phyloP scores from a whole-genome alignment of 345 rosid genomes.

The Ricinus communis region DNA sequence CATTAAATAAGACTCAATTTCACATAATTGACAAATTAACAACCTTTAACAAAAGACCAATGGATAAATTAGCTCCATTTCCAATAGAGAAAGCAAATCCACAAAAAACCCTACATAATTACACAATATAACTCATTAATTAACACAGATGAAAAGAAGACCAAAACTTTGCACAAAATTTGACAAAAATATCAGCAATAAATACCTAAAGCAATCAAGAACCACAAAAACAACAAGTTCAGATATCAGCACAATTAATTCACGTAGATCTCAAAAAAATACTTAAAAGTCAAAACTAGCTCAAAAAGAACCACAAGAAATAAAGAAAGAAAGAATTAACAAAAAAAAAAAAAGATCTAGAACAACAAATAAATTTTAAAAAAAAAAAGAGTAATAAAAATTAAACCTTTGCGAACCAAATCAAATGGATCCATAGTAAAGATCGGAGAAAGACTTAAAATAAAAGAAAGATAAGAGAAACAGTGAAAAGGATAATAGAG shows the following conservation, averaged over 20 bases:
- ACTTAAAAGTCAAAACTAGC: conserved; percentile 9
- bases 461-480: not conserved
- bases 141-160: conserved; percentile 7
- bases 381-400: no score
- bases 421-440: conserved; percentile 63
- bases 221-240: conserved; percentile 3
- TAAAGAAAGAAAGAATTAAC: not conserved
- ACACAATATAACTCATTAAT: not conserved
- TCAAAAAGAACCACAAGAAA: not conserved
- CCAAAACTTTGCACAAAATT: conserved; percentile 3
- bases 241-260: conserved; percentile 17
- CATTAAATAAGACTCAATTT: not conserved
- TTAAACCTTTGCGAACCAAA: conserved; percentile 68
- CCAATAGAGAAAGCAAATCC: no score
- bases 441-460: conserved; percentile 16
- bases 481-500: not conserved
- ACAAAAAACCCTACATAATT: no score
- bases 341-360: conserved; percentile 1
- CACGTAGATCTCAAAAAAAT: conserved; percentile 27
- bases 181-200: not conserved
- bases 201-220: conserved; percentile 12
- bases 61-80: no score
- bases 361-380: no score
- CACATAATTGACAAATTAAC: no score
- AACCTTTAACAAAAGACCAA: no score